These are phyloP conservation scores for Aphelidium insulamus DNA, from an alignment of 371 early-diverging fungal species.

Conservation along the genomic window DNA sequence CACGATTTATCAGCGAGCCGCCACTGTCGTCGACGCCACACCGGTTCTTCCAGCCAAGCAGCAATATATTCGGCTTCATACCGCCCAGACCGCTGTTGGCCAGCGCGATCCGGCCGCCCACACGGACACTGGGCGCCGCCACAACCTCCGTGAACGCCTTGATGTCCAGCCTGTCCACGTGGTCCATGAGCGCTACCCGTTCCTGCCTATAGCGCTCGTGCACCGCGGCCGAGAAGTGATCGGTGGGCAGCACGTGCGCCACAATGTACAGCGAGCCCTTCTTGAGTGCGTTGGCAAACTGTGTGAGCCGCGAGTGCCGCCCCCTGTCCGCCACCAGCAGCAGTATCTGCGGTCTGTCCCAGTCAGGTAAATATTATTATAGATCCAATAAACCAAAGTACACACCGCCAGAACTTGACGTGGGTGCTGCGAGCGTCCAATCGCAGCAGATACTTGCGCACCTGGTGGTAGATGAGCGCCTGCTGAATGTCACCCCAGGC, in stretches of 20 bases:
- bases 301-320: constrained; percentile 18
- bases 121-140: constrained; percentile 15
- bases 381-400: constrained; percentile 1
- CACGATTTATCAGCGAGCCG: too few relatives aligned
- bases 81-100: constrained; percentile 35
- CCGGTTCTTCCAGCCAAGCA: constrained; percentile 12
- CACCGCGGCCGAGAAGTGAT: constrained; percentile 16
- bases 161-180: constrained; percentile 21
- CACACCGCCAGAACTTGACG: constrained; percentile 41
- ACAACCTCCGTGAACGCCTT: constrained; percentile 34
- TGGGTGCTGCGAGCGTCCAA: constrained; percentile 29
- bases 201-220: constrained; percentile 16
- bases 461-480: constrained; percentile 38
- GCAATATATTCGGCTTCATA: constrained; percentile 36
- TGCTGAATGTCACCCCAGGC: constrained; percentile 40
- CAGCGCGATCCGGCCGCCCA: constrained; percentile 21
- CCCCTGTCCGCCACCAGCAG: constrained; percentile 26
- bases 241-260: constrained; percentile 28
- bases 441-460: constrained; percentile 33
- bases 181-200: constrained; percentile 21
- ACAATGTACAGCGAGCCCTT: constrained; percentile 36
- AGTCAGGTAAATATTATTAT: neutral
- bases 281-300: constrained; percentile 34
- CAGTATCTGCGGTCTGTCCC: constrained; percentile 11
- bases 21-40: neutral